Evolutionary conservation across 495 filamentous ascomycete species (phyloP).

Genomic region (Bombardia bombarda): DNA sequence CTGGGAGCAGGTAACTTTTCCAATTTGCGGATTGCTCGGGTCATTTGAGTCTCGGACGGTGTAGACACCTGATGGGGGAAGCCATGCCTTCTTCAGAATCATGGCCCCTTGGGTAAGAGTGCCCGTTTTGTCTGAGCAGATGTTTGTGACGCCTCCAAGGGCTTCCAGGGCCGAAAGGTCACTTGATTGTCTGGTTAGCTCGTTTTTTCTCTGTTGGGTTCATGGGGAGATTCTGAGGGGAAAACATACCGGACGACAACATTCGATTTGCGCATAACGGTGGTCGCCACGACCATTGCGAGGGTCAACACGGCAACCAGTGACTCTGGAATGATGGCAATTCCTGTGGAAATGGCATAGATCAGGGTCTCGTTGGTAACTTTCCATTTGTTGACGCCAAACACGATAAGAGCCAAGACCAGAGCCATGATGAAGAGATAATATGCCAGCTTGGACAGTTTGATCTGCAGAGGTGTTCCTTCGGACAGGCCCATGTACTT

Average conservation of each 20-base stretch:
- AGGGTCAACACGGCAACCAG: slow-evolving; percentile 64
- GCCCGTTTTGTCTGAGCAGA: slow-evolving; percentile 84
- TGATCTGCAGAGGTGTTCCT: slow-evolving; percentile 76
- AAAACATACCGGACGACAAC: slow-evolving; percentile 58
- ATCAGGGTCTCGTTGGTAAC: slow-evolving; percentile 66
- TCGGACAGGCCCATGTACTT: slow-evolving; percentile 67
- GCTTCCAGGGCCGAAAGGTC: slow-evolving; percentile 73
- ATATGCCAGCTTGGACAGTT: slow-evolving; percentile 69
- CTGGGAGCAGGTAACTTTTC: slow-evolving; percentile 21
- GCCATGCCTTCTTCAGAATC: slow-evolving; percentile 76
- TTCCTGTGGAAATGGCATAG: slow-evolving; percentile 68
- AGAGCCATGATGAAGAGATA: slow-evolving; percentile 67
- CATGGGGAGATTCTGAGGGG: too few relatives aligned
- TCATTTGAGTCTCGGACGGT: slow-evolving; percentile 52
- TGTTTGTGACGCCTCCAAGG: slow-evolving; percentile 77
- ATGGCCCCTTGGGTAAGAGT: slow-evolving; percentile 72
- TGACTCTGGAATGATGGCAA: slow-evolving; percentile 66
- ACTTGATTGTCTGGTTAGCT: not conserved
- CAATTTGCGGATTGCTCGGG: slow-evolving; percentile 51
- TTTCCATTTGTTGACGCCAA: slow-evolving; percentile 65
- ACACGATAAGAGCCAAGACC: slow-evolving; percentile 70
- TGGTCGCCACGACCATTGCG: slow-evolving; percentile 71
- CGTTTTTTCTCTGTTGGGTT: not conserved
- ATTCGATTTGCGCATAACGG: slow-evolving; percentile 65
- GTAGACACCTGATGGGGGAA: slow-evolving; percentile 51